A percentile compares a stretch with the other conserved stretches of the same genome.
These are phyloP conservation scores for Proliferodiscus dingleyae DNA, from an alignment of 2,329 filamentous ascomycete species.

Conservation along the genomic window DNA sequence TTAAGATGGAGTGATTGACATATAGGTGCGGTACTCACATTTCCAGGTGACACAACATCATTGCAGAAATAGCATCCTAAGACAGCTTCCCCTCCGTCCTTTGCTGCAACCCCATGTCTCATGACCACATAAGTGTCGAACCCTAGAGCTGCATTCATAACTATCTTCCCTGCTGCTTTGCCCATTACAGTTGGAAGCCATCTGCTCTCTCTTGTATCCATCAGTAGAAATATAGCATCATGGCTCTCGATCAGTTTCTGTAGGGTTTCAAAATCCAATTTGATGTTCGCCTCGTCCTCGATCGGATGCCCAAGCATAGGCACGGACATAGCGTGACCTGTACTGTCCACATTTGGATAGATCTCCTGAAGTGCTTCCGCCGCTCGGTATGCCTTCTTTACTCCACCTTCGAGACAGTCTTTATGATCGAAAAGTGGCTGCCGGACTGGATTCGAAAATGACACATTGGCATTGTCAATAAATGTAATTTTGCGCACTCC, in stretches of 20 bases:
- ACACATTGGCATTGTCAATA: constrained; percentile 87
- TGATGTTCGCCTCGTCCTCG: constrained; percentile 63
- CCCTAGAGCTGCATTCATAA: constrained; percentile 92
- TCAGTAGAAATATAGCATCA: constrained; percentile 91
- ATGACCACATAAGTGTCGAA: constrained; percentile 98
- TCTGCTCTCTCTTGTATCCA: constrained; percentile 90
- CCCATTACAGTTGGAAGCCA: constrained; percentile 97
- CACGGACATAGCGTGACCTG: constrained; percentile 77
- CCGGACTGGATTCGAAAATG: constrained; percentile 92
- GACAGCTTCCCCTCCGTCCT: constrained; percentile 53
- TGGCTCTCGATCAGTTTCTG: constrained; percentile 74
- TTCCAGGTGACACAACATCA: constrained; percentile 88
- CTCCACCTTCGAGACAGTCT: constrained; percentile 82
- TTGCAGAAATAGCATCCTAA: constrained; percentile 98
- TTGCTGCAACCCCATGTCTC: constrained; percentile 74
- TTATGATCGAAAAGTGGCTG: constrained; percentile 89
- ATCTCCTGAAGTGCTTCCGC: constrained; percentile 78
- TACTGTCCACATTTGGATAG: constrained; percentile 81
- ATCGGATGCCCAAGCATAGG: constrained; percentile 95
- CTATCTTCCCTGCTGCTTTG: constrained; percentile 87
- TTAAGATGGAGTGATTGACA: constrained; percentile 10
- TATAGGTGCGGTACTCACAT: constrained; percentile 56
- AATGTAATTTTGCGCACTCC: constrained; percentile 94
- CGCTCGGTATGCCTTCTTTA: constrained; percentile 75
- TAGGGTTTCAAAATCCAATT: constrained; percentile 70